These are phyloP conservation scores for Leptographium galeiforme DNA, from an alignment of 2,329 filamentous ascomycete species.

Conservation along the genomic window DNA sequence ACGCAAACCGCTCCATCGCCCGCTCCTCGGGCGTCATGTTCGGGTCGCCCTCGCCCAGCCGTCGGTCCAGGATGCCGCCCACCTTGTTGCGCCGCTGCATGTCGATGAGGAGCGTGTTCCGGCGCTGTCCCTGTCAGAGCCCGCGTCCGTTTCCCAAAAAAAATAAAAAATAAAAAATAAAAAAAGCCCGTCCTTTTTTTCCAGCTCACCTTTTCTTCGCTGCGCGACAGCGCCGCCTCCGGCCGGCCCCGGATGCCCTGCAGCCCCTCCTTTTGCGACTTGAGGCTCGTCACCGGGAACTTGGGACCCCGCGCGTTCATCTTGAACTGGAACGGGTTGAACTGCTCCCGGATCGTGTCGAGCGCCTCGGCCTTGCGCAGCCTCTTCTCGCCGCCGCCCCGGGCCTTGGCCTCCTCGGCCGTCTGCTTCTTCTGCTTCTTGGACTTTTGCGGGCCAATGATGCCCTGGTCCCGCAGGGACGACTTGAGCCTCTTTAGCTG, in stretches of 20 bases:
- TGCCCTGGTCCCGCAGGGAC: conserved; percentile 76
- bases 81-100: conserved; percentile 83
- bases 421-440: conserved; percentile 83
- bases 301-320: conserved; percentile 65
- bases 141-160: too few relatives aligned
- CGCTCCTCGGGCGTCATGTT: conserved; percentile 88
- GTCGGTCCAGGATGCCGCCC: conserved; percentile 80
- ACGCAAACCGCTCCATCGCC: conserved; percentile 79
- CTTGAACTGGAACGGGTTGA: conserved; percentile 96
- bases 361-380: conserved; percentile 66
- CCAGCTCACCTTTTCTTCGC: conserved; percentile 62
- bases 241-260: conserved; percentile 60
- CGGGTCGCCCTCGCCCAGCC: conserved; percentile 92
- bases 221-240: conserved; percentile 69
- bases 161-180: neutral
- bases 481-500: conserved; percentile 93
- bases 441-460: conserved; percentile 82
- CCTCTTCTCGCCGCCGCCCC: conserved; percentile 52
- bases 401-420: conserved; percentile 48
- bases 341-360: conserved; percentile 79
- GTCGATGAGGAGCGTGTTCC: conserved; percentile 74
- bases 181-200: neutral
- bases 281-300: conserved; percentile 66
- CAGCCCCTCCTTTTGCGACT: conserved; percentile 36
- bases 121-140: conserved; percentile 36